Conservation (phyloP, 371 early-diverging fungal genomes). For the Mortierella sp. region DNA sequence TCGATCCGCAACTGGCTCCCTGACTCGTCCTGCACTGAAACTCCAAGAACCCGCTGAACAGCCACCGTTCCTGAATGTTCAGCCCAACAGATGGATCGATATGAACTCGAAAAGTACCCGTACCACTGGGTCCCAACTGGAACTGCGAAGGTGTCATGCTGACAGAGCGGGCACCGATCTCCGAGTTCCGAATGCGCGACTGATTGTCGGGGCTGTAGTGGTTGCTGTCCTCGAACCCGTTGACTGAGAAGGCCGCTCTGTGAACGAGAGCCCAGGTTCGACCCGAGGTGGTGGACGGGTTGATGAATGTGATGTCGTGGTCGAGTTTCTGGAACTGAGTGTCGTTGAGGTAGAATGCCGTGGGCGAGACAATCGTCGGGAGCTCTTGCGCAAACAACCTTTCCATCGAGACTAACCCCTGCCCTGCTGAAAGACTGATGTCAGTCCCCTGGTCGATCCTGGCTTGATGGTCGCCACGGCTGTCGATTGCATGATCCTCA, state of each 20-base stretch:
- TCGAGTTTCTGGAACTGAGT: constrained; percentile 41
- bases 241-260: constrained; percentile 34
- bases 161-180: constrained; percentile 7
- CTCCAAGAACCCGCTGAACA: constrained; percentile 39
- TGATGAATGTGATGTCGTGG: constrained; percentile 23
- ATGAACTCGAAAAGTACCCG: constrained; percentile 14
- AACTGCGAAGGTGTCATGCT: constrained; percentile 19
- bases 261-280: constrained; percentile 25
- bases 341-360: constrained; percentile 41
- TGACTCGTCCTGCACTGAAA: constrained; percentile 18
- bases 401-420: constrained; percentile 62
- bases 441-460: constrained; percentile 58
- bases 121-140: constrained; percentile 14
- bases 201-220: constrained; percentile 29
- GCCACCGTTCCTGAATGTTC: constrained; percentile 37
- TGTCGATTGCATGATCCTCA: constrained; percentile 35
- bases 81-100: constrained; percentile 21
- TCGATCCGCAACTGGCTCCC: constrained; percentile 22
- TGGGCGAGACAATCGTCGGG: constrained; percentile 29
- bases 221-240: constrained; percentile 30
- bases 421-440: constrained; percentile 63
- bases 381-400: constrained; percentile 13
- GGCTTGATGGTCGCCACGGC: constrained; percentile 31
- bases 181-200: constrained; percentile 27
- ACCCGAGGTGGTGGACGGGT: constrained; percentile 19